Percentiles rank a stretch among this genome's conserved stretches.
Conservation (phyloP, 129 eudicot genomes). For the Helichrysum umbraculigerum region DNA sequence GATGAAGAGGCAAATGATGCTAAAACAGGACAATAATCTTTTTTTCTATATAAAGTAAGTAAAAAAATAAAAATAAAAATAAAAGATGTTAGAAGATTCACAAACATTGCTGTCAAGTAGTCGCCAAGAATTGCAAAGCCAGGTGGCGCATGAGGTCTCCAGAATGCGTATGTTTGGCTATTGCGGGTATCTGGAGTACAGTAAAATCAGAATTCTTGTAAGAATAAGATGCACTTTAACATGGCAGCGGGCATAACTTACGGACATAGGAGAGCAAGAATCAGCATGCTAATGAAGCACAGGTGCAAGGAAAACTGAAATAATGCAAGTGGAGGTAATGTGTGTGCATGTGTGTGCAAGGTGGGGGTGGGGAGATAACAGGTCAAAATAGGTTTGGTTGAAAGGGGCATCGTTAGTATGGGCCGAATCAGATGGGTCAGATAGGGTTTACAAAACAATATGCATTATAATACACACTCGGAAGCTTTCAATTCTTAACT, state of each 20-base stretch:
- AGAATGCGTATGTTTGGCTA: slow-evolving; percentile 78
- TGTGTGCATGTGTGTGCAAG: neutral
- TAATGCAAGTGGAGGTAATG: neutral
- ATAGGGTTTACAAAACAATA: neutral
- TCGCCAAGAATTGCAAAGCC: slow-evolving; percentile 97
- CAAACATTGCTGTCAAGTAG: slow-evolving; percentile 92
- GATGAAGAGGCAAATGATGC: slow-evolving; percentile 20
- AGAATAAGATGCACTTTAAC: neutral
- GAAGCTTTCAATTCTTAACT: no score
- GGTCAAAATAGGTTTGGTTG: neutral
- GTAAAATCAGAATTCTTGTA: slow-evolving; percentile 1
- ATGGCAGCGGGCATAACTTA: neutral
- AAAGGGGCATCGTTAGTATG: no score
- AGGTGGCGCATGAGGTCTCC: slow-evolving; percentile 99
- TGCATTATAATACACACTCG: no score
- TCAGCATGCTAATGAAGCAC: slow-evolving; percentile 8
- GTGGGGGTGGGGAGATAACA: neutral
- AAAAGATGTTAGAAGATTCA: slow-evolving; percentile 25
- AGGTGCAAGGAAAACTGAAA: neutral
- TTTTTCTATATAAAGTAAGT: no score
- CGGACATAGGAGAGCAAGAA: neutral
- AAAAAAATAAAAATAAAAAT: neutral
- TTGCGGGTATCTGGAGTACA: slow-evolving; percentile 48
- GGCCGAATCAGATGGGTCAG: neutral
- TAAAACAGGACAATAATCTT: neutral